Evolutionary conservation across 192 early-diverging fungal genomes (phyloP).

Genomic region (Paraglomus brasilianum): DNA sequence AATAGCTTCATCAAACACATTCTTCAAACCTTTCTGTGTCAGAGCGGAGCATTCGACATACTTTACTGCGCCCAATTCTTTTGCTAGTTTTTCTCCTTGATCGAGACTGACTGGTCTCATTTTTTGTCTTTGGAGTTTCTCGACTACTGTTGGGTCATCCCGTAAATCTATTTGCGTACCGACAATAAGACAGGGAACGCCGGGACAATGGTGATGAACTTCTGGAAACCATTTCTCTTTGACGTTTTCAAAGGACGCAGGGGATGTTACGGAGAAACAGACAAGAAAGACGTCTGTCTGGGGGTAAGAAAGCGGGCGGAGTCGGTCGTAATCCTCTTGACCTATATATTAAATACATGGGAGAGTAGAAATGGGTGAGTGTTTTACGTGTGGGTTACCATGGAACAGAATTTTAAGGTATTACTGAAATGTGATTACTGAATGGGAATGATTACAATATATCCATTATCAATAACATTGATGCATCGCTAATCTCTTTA

Average conservation of each 20-base stretch:
- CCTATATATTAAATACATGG: constrained; percentile 41
- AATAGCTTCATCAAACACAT: constrained; percentile 97
- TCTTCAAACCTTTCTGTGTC: constrained; percentile 92
- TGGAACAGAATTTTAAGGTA: too few species aligned
- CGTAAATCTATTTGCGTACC: constrained; percentile 89
- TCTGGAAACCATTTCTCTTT: constrained; percentile 97
- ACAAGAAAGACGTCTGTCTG: constrained; percentile 95
- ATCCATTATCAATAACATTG: background rate
- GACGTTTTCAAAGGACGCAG: constrained; percentile 93
- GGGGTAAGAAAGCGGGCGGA: constrained; percentile 91
- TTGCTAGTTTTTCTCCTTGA: constrained; percentile 79
- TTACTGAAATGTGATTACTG: background rate
- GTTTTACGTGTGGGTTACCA: background rate
- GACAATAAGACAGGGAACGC: constrained; percentile 92
- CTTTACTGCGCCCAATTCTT: constrained; percentile 84
- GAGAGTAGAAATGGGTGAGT: background rate
- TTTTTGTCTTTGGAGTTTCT: constrained; percentile 76
- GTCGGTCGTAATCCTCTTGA: constrained; percentile 94
- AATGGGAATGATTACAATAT: background rate
- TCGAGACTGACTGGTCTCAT: constrained; percentile 81
- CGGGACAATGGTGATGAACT: constrained; percentile 94
- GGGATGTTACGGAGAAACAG: constrained; percentile 89
- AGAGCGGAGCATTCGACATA: constrained; percentile 92
- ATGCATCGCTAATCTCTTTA: background rate
- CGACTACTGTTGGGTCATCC: constrained; percentile 74